A percentile compares a stretch with the other conserved stretches of the same genome.
Conservation (phyloP, 352 stramenopile species). For the Phytopythium vexans region DNA sequence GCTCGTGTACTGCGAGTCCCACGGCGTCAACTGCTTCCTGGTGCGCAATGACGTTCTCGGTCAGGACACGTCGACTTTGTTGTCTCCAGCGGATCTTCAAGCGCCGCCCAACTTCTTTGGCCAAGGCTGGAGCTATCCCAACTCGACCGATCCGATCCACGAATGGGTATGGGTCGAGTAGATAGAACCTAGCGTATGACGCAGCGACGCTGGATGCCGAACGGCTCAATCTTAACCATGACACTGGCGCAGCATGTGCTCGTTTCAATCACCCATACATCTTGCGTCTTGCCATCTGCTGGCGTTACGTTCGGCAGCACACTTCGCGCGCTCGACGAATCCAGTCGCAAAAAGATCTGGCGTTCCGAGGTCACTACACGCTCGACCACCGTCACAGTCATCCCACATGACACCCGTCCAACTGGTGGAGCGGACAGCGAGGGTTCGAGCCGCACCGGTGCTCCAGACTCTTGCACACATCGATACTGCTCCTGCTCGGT, state of each 20-base stretch:
- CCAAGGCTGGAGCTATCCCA: slow-evolving; percentile 47
- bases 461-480: slow-evolving; percentile 68
- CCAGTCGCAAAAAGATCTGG: slow-evolving; percentile 54
- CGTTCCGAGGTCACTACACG: slow-evolving; percentile 57
- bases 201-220: not conserved
- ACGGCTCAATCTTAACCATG: slow-evolving; percentile 40
- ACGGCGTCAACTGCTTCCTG: slow-evolving; percentile 75
- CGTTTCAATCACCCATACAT: slow-evolving; percentile 73
- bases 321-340: slow-evolving; percentile 5
- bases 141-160: slow-evolving; percentile 28
- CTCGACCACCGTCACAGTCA: slow-evolving; percentile 48
- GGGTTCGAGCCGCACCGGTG: slow-evolving; percentile 51
- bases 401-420: slow-evolving; percentile 52
- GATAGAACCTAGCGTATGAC: not conserved
- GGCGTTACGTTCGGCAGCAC: too few species aligned
- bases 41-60: slow-evolving; percentile 47
- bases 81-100: slow-evolving; percentile 33
- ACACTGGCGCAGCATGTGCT: slow-evolving; percentile 76
- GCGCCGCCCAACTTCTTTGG: slow-evolving; percentile 67
- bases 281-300: slow-evolving; percentile 1
- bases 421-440: slow-evolving; percentile 54
- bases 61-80: slow-evolving; percentile 20
- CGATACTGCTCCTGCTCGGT: slow-evolving; percentile 32
- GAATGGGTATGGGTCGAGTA: slow-evolving; percentile 47
- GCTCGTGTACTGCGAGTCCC: slow-evolving; percentile 77